Conservation (phyloP, 2,329 filamentous ascomycete genomes). For the Aspergillus ochraceus region DNA sequence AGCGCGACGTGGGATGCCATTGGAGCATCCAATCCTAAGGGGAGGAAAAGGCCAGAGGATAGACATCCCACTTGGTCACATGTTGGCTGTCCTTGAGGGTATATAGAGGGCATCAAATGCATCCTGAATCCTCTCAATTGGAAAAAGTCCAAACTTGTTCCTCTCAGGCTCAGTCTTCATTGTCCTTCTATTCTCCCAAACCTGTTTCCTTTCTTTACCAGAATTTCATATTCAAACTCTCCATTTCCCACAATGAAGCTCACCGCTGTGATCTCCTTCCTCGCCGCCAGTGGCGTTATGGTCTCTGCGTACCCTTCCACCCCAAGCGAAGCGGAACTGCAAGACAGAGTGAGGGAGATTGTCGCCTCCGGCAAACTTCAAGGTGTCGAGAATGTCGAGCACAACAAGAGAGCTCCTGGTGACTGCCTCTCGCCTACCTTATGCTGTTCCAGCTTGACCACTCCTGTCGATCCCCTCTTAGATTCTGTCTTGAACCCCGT, state of each 20-base stretch:
- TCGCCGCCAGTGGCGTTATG: slow-evolving; percentile 30
- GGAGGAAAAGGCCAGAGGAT: background rate
- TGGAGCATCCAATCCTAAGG: background rate
- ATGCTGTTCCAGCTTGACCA: slow-evolving; percentile 31
- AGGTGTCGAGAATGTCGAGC: background rate
- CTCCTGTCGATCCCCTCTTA: slow-evolving; percentile 27
- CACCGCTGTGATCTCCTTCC: slow-evolving; percentile 26
- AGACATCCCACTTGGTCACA: background rate
- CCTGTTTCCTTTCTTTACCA: background rate
- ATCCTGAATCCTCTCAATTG: background rate
- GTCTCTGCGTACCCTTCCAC: slow-evolving; percentile 27
- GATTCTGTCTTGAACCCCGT: slow-evolving; percentile 26
- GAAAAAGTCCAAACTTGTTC: background rate
- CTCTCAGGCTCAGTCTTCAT: background rate
- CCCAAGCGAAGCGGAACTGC: slow-evolving; percentile 12
- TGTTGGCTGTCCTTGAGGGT: slow-evolving; percentile 1
- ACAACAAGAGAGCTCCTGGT: slow-evolving; percentile 1
- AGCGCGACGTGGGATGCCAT: background rate
- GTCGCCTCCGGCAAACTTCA: background rate
- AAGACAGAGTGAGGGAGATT: slow-evolving; percentile 12
- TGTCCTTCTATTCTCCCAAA: background rate
- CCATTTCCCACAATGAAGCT: slow-evolving; percentile 26
- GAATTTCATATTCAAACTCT: background rate
- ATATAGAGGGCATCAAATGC: slow-evolving; percentile 11
- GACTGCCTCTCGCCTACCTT: slow-evolving; percentile 24